These are phyloP conservation scores for Rhizoclosmatium sp. DNA, from an alignment of 192 early-diverging fungal species.

Conservation along the genomic window DNA sequence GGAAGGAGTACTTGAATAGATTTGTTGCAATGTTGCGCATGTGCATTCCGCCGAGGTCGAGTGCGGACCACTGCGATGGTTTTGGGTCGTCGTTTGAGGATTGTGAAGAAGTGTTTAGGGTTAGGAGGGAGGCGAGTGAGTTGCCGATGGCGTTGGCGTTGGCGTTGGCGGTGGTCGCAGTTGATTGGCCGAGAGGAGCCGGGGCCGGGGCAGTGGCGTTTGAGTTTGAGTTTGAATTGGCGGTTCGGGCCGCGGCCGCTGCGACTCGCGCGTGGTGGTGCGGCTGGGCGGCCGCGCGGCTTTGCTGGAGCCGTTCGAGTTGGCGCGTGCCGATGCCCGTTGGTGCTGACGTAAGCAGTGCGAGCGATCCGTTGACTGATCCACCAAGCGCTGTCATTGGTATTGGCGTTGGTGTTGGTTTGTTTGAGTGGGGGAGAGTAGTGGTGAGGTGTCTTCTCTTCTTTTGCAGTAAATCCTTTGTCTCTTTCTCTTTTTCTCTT, in stretches of 20 bases:
- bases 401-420: too few relatives aligned
- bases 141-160: conserved; percentile 42
- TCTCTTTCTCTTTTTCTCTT: too few relatives aligned
- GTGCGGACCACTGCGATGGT: conserved; percentile 72
- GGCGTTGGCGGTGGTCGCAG: background rate
- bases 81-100: conserved; percentile 53
- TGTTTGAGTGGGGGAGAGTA: too few relatives aligned
- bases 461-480: too few relatives aligned
- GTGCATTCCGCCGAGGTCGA: conserved; percentile 97
- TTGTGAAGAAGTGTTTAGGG: conserved; percentile 63
- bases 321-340: background rate
- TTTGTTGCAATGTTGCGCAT: conserved; percentile 79
- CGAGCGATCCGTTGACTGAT: too few relatives aligned
- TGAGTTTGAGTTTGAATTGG: conserved; percentile 25
- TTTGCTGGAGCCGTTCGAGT: background rate
- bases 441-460: too few relatives aligned
- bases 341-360: too few relatives aligned
- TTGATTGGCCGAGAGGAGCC: background rate
- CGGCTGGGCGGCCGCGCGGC: conserved; percentile 75
- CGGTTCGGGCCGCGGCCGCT: conserved; percentile 77
- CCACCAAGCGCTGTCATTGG: too few relatives aligned
- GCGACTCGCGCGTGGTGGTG: conserved; percentile 93
- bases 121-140: conserved; percentile 61
- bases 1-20: conserved; percentile 84
- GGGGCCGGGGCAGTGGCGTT: background rate